Conservation (phyloP, 345 rosid species). For the Eucalyptus coolabah region DNA sequence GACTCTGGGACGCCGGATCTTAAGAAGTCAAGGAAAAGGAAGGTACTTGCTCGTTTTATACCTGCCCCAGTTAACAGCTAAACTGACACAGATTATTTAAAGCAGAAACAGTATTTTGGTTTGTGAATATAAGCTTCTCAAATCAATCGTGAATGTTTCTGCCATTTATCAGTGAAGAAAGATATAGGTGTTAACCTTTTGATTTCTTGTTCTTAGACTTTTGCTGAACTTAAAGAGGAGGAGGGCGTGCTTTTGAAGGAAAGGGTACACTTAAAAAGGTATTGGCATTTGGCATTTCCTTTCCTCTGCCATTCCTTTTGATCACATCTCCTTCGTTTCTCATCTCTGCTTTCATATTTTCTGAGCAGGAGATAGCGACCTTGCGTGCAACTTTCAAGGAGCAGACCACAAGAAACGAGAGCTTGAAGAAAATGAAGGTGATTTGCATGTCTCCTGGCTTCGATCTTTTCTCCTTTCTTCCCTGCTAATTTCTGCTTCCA, state of each 20-base stretch:
- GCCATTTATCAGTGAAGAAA: neutral
- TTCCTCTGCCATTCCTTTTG: neutral
- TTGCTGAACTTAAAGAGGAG: constrained; percentile 66
- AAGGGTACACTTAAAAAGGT: constrained; percentile 28
- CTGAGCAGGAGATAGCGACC: constrained; percentile 51
- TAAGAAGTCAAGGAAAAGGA: constrained; percentile 45
- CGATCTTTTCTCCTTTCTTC: neutral
- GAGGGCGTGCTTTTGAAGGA: constrained; percentile 51
- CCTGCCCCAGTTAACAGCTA: neutral
- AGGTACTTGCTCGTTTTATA: constrained; percentile 21
- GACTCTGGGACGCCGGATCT: constrained; percentile 24
- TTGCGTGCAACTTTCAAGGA: constrained; percentile 33
- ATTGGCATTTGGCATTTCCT: constrained; percentile 9
- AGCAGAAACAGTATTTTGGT: neutral
- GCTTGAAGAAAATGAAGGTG: constrained; percentile 77
- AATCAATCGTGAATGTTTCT: neutral
- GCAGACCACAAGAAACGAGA: constrained; percentile 36
- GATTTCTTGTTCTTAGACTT: constrained; percentile 30
- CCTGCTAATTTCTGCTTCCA: neutral
- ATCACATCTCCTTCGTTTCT: neutral
- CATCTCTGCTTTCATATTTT: neutral
- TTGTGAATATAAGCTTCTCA: neutral
- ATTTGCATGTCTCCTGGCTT: neutral
- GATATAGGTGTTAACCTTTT: neutral
- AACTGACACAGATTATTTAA: neutral